phyloP scores from a whole-genome alignment of 1,284 basidiomycete species.

The Papiliotrema laurentii region DNA sequence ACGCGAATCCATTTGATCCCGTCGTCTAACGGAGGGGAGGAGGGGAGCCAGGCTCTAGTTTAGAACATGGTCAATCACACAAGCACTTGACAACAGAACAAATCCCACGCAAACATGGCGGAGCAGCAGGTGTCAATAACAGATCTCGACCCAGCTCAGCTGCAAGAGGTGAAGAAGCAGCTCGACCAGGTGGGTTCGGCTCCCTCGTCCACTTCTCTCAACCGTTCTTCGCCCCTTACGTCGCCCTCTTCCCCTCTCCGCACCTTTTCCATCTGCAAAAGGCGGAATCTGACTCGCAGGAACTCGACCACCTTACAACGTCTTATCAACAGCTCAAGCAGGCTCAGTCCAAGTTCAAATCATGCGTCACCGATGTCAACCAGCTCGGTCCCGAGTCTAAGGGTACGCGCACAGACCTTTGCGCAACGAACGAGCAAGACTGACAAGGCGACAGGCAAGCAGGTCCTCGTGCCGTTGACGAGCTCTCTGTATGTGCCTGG shows the following conservation, averaged over 20 bases:
- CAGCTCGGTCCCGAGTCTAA: slow-evolving; percentile 71
- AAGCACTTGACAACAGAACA: too few relatives aligned
- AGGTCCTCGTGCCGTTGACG: slow-evolving; percentile 84
- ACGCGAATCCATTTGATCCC: too few relatives aligned
- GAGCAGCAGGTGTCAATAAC: slow-evolving; percentile 69
- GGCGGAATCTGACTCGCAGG: slow-evolving; percentile 53
- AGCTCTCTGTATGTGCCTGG: slow-evolving; percentile 94
- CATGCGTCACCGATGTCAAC: slow-evolving; percentile 74
- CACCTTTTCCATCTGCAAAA: not conserved
- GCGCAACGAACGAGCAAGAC: not conserved
- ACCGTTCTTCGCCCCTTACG: not conserved
- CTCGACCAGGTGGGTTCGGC: slow-evolving; percentile 69
- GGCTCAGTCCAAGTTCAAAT: slow-evolving; percentile 86
- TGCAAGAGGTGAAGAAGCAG: slow-evolving; percentile 79
- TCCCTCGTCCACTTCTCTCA: not conserved
- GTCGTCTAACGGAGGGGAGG: too few relatives aligned
- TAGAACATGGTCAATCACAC: too few relatives aligned
- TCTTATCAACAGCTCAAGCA: slow-evolving; percentile 90
- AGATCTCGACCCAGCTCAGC: slow-evolving; percentile 74
- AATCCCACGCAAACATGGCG: slow-evolving; percentile 44
- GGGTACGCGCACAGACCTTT: slow-evolving; percentile 52
- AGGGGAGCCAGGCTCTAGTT: too few relatives aligned
- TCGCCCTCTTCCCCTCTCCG: too few relatives aligned
- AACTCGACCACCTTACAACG: slow-evolving; percentile 83
- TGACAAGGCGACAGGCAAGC: slow-evolving; percentile 62